A percentile compares a stretch with the other conserved stretches of the same genome.
These are phyloP conservation scores for Cyanidiococcus yangmingshanensis DNA, from an alignment of 23 red algal genomes.

Conservation along the genomic window DNA sequence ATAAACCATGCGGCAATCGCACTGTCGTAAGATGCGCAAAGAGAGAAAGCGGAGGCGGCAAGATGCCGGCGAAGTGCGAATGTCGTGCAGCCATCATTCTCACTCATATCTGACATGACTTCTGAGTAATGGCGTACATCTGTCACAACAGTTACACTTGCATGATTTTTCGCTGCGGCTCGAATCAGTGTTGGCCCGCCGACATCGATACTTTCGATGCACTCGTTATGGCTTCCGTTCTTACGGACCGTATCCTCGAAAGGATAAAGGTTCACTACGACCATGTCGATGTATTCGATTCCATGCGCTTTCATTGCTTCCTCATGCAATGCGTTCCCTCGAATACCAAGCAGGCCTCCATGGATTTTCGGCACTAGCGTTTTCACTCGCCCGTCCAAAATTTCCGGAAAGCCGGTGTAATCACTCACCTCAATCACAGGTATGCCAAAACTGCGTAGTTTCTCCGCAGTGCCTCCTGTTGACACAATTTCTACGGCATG, in stretches of 20 bases:
- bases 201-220: constrained; percentile 94
- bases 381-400: constrained; percentile 82
- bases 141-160: constrained; percentile 69
- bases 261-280: constrained; percentile 91
- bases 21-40: constrained; percentile 73
- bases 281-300: constrained; percentile 73
- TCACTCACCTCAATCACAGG: constrained; percentile 66
- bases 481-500: constrained; percentile 68
- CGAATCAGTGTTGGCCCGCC: constrained; percentile 81
- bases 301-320: constrained; percentile 33
- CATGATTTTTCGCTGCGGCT: constrained; percentile 77
- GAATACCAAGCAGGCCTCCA: constrained; percentile 53
- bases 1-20: constrained; percentile 57
- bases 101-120: constrained; percentile 60
- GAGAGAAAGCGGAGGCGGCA: constrained; percentile 45
- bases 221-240: constrained; percentile 45
- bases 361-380: constrained; percentile 81
- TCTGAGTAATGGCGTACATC: constrained; percentile 73
- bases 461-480: constrained; percentile 66
- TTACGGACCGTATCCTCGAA: constrained; percentile 60
- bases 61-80: constrained; percentile 39
- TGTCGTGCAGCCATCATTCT: constrained; percentile 47
- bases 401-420: constrained; percentile 84
- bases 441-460: constrained; percentile 40
- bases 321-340: constrained; percentile 46